Evolutionary conservation across 768 basidiomycete genomes (phyloP).

Genomic region (Pluteus cervinus): DNA sequence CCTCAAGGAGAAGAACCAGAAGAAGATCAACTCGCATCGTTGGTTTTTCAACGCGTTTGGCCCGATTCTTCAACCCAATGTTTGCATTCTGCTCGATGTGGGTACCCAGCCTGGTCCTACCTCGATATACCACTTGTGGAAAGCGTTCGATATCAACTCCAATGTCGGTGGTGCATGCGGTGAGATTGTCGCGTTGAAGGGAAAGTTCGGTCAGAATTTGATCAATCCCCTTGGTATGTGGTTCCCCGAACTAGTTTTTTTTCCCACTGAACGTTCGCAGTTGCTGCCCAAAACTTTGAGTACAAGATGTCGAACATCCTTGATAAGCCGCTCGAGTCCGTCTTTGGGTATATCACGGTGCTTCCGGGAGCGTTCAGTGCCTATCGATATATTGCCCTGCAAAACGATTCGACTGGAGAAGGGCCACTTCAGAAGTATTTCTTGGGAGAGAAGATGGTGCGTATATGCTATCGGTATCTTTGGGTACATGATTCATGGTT

Average conservation of each 20-base stretch:
- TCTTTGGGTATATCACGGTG: slow-evolving; percentile 94
- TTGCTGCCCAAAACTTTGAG: slow-evolving; percentile 91
- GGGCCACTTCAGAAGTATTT: slow-evolving; percentile 96
- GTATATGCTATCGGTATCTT: slow-evolving; percentile 11
- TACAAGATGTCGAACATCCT: slow-evolving; percentile 94
- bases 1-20: slow-evolving; percentile 88
- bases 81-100: slow-evolving; percentile 89
- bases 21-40: slow-evolving; percentile 92
- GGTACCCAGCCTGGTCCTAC: slow-evolving; percentile 78
- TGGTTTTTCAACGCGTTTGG: slow-evolving; percentile 96
- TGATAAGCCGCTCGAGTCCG: slow-evolving; percentile 84
- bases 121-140: slow-evolving; percentile 90
- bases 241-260: neutral
- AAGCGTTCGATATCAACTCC: slow-evolving; percentile 89
- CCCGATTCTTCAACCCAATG: slow-evolving; percentile 79
- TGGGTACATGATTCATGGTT: neutral
- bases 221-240: slow-evolving; percentile 60
- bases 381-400: slow-evolving; percentile 84
- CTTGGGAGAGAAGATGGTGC: slow-evolving; percentile 88
- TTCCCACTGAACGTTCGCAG: slow-evolving; percentile 18
- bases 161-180: slow-evolving; percentile 92
- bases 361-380: slow-evolving; percentile 91
- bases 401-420: slow-evolving; percentile 77
- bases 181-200: slow-evolving; percentile 92
- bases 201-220: slow-evolving; percentile 71